phyloP scores from a whole-genome alignment of 2,329 filamentous ascomycete species.

The Ophiostoma pallidulum region DNA sequence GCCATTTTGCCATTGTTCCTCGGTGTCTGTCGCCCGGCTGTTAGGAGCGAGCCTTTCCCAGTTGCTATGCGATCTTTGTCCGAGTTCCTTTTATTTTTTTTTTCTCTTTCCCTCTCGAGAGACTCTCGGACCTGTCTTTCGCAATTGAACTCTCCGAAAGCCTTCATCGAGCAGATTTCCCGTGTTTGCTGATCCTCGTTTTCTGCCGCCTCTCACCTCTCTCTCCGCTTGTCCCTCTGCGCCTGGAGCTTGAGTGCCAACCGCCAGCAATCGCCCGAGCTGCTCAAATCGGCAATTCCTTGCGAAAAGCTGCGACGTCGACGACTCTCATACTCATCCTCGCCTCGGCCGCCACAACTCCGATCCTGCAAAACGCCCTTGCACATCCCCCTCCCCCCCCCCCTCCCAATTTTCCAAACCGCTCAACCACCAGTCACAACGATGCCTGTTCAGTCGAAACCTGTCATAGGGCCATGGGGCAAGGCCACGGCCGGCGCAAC shows the following conservation, averaged over 20 bases:
- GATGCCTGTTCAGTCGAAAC: conserved; percentile 55
- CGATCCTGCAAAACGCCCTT: neutral
- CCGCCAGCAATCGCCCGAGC: conserved; percentile 4
- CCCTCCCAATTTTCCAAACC: too few relatives aligned
- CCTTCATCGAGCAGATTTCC: neutral
- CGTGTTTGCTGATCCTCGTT: neutral
- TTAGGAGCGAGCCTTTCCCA: neutral
- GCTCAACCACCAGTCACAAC: neutral
- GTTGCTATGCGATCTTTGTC: neutral
- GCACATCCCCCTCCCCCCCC: too few relatives aligned
- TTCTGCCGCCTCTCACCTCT: neutral
- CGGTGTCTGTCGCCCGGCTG: conserved; percentile 6
- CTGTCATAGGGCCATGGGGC: conserved; percentile 80
- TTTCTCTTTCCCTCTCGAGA: neutral
- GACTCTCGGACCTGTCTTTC: neutral
- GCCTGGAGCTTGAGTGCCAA: neutral
- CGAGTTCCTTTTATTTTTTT: too few relatives aligned
- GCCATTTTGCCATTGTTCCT: conserved; percentile 7
- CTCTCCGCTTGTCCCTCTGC: neutral
- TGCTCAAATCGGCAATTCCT: conserved; percentile 4
- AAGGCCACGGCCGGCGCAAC: conserved; percentile 85
- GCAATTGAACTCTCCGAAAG: neutral
- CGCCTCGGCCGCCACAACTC: neutral
- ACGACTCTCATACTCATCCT: neutral
- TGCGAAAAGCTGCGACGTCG: too few relatives aligned